phyloP scores from a whole-genome alignment of 2,329 filamentous ascomycete species.

The Emergomyces africanus region DNA sequence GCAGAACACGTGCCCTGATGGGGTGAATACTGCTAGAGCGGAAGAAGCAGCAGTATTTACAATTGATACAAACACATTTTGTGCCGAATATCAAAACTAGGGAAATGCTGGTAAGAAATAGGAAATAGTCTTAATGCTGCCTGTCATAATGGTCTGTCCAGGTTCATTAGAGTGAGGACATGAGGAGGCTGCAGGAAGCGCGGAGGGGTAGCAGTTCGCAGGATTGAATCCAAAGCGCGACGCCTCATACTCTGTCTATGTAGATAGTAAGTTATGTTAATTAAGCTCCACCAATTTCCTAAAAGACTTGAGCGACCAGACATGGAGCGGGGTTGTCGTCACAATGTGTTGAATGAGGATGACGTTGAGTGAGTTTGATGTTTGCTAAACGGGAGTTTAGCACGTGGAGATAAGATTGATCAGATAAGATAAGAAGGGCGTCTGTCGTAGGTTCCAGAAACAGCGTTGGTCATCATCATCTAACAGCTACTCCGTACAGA shows the following conservation, averaged over 20 bases:
- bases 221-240: background rate
- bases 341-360: background rate
- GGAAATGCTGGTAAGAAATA: background rate
- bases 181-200: background rate
- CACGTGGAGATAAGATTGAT: slow-evolving; percentile 1
- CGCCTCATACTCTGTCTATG: background rate
- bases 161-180: background rate
- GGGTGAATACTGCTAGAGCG: background rate
- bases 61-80: background rate
- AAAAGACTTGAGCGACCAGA: background rate
- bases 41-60: background rate
- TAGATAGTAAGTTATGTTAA: background rate
- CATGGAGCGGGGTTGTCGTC: background rate
- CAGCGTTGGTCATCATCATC: background rate
- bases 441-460: background rate
- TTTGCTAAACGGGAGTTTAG: no score
- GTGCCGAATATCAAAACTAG: background rate
- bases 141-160: background rate
- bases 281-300: background rate
- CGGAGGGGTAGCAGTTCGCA: background rate
- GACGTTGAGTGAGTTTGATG: background rate
- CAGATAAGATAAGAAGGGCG: slow-evolving; percentile 1
- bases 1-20: background rate
- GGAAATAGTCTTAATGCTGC: background rate
- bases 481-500: background rate